A percentile compares a stretch with the other conserved stretches of the same genome.
phyloP scores from a whole-genome alignment of 2,329 filamentous ascomycete genomes.

The Colletotrichum orbiculare region DNA sequence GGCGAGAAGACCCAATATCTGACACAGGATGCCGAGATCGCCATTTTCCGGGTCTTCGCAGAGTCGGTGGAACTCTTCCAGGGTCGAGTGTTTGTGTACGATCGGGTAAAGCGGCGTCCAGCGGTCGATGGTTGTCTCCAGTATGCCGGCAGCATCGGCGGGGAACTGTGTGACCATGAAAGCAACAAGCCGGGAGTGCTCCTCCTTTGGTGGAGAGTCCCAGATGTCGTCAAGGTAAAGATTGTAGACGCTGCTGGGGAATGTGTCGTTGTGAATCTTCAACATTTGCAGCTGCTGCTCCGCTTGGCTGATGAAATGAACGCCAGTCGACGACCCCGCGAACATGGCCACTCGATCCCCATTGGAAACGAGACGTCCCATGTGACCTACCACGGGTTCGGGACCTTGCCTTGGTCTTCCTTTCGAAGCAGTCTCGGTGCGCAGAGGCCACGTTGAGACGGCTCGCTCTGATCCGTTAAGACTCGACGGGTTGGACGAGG shows the following conservation, averaged over 20 bases:
- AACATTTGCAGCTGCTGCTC: conserved; percentile 42
- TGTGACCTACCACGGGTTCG: conserved; percentile 40
- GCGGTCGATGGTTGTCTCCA: conserved; percentile 36
- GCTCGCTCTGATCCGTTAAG: background rate
- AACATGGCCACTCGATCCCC: conserved; percentile 41
- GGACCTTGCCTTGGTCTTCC: background rate
- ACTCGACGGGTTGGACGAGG: background rate
- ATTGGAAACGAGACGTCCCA: conserved; percentile 41
- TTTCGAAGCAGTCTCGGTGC: background rate
- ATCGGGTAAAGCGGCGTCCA: conserved; percentile 38
- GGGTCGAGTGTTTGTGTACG: conserved; percentile 38
- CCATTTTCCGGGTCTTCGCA: conserved; percentile 7
- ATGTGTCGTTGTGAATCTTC: conserved; percentile 39
- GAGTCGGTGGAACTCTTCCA: conserved; percentile 27
- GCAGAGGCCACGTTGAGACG: conserved; percentile 1
- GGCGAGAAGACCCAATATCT: conserved; percentile 38
- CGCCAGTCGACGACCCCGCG: conserved; percentile 41
- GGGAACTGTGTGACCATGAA: conserved; percentile 36
- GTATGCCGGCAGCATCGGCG: conserved; percentile 26
- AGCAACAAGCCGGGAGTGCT: background rate
- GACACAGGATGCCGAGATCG: conserved; percentile 33
- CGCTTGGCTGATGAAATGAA: conserved; percentile 43
- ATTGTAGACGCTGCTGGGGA: conserved; percentile 41
- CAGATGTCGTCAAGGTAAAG: conserved; percentile 40
- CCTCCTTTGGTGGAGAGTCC: conserved; percentile 15